Evolutionary conservation across 768 basidiomycete species (phyloP), one percentile per base, ranked within the genome.

Genomic region (Udeniomyces megalosporus): DNA sequence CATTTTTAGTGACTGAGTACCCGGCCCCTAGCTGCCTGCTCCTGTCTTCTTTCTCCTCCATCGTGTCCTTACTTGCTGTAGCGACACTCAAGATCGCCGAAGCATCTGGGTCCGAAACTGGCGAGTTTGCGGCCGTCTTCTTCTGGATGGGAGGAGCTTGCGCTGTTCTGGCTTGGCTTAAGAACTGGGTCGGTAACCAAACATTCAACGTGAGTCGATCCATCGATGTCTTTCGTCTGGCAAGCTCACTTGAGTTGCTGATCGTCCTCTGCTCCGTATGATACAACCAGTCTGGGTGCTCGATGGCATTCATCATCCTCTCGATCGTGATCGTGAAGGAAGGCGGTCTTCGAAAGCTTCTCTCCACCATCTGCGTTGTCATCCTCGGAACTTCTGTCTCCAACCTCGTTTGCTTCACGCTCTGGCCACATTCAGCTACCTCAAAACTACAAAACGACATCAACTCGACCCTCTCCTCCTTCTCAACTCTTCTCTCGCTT

Each of bases 381-480:
- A 62, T 84, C 34, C 78, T 84, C 59, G 95, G 95, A 2, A 81
- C 83, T 0, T 61, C 76, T 32, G 80, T 90, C 66, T 85, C 88
- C 24, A 96, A 93, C 71, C 44, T 88, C 24, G 82, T 89, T 50
- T 99, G 93, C 74, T 85, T 83, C 68, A 66, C 78, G 24, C 72
- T 97, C 15, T 95, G 88, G 67, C 88, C 88, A 80, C 85, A 82
- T 74, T 85, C 83, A 38, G 92, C 95, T 0, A 87, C 86, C 2
- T 77, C 78, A 26, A 84, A 85, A 64, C 80, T 99, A 3, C 89
- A 93, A 69, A 77, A 73, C 20, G 84, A 87, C 73, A 91, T 95
- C 82, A 81, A 80, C 28, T 83, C 84, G 70, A 87, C 86, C 0
- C 78, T 96, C 28, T 83, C 85, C 63, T 92, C 90, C 0, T 97